Evolutionary conservation across 768 basidiomycete genomes (phyloP).

Genomic region (Leccinellum albellum): DNA sequence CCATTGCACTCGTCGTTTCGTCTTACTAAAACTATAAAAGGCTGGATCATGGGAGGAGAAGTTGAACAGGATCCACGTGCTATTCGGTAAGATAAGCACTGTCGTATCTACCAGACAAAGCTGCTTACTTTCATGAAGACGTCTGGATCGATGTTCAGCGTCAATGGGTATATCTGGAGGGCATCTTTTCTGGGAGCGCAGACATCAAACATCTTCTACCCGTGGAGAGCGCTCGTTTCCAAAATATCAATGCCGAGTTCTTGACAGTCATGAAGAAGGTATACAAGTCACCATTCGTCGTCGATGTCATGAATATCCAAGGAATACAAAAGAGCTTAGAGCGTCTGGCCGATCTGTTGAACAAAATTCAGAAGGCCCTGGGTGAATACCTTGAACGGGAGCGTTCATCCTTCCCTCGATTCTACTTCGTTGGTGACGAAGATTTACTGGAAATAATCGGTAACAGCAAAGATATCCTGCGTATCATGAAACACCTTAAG

Average conservation of each 20-base stretch:
- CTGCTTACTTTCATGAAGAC: conserved; percentile 44
- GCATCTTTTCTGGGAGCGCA: conserved; percentile 98
- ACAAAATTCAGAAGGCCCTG: conserved; percentile 98
- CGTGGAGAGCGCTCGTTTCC: conserved; percentile 95
- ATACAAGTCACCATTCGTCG: conserved; percentile 96
- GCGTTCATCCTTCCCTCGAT: conserved; percentile 95
- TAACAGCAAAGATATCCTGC: conserved; percentile 96
- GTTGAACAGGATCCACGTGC: conserved; percentile 91
- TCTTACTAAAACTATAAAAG: conserved; percentile 30
- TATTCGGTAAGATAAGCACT: conserved; percentile 66
- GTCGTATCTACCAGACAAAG: background rate
- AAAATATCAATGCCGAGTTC: conserved; percentile 98
- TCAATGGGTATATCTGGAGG: conserved; percentile 99
- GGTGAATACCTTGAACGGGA: conserved; percentile 99
- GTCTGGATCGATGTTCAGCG: conserved; percentile 99
- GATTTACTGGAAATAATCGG: conserved; percentile 98
- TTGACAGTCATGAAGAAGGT: conserved; percentile 99
- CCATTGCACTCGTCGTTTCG: background rate
- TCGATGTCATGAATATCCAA: conserved; percentile 95
- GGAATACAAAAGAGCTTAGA: conserved; percentile 97
- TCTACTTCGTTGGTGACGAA: conserved; percentile 99
- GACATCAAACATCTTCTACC: conserved; percentile 99
- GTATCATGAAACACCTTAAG: conserved; percentile 99
- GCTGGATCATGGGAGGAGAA: conserved; percentile 96
- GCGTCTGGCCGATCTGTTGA: conserved; percentile 89